Percentiles rank a stretch among this genome's conserved stretches.
phyloP scores from a whole-genome alignment of 1,284 basidiomycete genomes.

The Mycosarcoma maydis region DNA sequence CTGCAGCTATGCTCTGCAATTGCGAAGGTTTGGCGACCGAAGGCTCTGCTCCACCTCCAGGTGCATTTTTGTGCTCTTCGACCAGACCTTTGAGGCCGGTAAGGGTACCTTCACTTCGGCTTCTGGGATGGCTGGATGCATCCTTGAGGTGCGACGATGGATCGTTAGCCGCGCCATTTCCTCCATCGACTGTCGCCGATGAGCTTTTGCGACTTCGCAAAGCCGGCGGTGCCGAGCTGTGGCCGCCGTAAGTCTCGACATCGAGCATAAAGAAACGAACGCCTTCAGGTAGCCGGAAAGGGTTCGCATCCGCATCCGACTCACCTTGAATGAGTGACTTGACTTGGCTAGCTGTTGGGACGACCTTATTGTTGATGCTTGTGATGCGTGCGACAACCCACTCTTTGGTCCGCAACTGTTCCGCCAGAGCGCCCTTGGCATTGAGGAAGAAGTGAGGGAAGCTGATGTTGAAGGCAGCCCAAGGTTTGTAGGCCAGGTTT shows the following conservation, averaged over 20 bases:
- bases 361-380: slow-evolving; percentile 82
- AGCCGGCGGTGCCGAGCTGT: slow-evolving; percentile 31
- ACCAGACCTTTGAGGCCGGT: slow-evolving; percentile 2
- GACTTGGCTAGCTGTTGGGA: slow-evolving; percentile 27
- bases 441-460: slow-evolving; percentile 97
- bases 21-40: background rate
- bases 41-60: background rate
- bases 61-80: background rate
- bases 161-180: background rate
- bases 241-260: slow-evolving; percentile 75
- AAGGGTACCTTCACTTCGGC: slow-evolving; percentile 21
- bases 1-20: background rate
- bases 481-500: slow-evolving; percentile 67
- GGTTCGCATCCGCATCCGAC: slow-evolving; percentile 49
- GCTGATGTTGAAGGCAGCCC: slow-evolving; percentile 71
- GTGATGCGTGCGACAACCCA: slow-evolving; percentile 94
- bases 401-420: slow-evolving; percentile 75
- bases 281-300: slow-evolving; percentile 79
- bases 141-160: slow-evolving; percentile 5
- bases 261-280: slow-evolving; percentile 92
- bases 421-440: slow-evolving; percentile 76
- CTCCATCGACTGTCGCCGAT: slow-evolving; percentile 13
- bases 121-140: slow-evolving; percentile 13
- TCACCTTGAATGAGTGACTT: slow-evolving; percentile 7
- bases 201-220: slow-evolving; percentile 35